These are phyloP conservation scores for Aphanomyces euteiches DNA, from an alignment of 352 stramenopile genomes.

Conservation along the genomic window DNA sequence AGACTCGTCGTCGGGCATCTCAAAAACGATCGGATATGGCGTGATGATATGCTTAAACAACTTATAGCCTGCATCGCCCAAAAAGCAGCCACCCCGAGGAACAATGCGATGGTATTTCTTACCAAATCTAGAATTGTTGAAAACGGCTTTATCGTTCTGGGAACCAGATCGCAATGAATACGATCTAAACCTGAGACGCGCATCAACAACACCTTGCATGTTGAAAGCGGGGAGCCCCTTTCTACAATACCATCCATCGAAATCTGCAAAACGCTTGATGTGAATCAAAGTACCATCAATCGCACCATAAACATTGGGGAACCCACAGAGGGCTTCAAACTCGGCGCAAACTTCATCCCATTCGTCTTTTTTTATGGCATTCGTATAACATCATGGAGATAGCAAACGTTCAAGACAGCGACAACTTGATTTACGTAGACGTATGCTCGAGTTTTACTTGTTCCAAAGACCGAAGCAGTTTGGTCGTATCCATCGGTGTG, in stretches of 20 bases:
- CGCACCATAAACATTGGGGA: neutral
- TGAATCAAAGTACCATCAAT: neutral
- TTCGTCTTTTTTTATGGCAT: neutral
- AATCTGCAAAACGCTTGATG: neutral
- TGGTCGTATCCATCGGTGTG: neutral
- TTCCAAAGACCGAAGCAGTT: neutral
- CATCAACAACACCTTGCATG: neutral
- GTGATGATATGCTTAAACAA: neutral
- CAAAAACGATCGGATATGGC: neutral
- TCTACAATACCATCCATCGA: neutral
- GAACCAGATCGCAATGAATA: neutral
- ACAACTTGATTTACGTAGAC: neutral
- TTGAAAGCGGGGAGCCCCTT: neutral
- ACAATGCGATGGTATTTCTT: neutral
- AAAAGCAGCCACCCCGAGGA: neutral
- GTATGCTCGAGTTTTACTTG: neutral
- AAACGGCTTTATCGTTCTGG: neutral
- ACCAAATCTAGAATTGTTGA: neutral
- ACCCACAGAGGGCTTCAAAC: neutral
- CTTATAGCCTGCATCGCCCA: neutral
- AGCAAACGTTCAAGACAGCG: neutral
- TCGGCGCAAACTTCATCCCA: neutral
- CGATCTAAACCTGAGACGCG: neutral
- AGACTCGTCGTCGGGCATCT: neutral
- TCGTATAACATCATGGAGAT: neutral